Base-by-base conservation (phyloP, 495 filamentous ascomycete genomes). In the Penicillium dipodomyicola region DNA sequence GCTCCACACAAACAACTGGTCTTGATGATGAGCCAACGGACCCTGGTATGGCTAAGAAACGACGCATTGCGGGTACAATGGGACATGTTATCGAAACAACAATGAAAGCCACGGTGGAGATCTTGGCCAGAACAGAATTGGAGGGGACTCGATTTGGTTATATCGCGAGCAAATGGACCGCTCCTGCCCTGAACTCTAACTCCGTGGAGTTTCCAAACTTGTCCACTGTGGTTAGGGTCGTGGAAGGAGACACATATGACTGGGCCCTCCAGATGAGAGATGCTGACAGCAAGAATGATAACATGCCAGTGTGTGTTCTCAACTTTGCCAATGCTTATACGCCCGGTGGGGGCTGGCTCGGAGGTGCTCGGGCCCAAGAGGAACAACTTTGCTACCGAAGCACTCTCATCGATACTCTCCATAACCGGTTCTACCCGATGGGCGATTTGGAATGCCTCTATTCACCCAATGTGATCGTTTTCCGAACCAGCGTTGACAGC, bases 311-410 rank as follows among this genome's bases (percentile, higher is more conserved):
- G 5, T 82, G 78, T 30, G 73, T 87, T 15, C 72, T 89, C 29
- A 88, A 87, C 63, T 74, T 87, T 60, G 86, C 84, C 9, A 85
- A 80, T 11, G 79, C 80, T 0, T 50, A 73, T 2, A 64, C 49
- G 0, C 64, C 74, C 12, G 85, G 83, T 15, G 84, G 86, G 12
- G 81, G 80, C n/a, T 88, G 79, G 78, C 58, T 76, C 2, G 60
- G 70, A 6, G 84, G 83, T 14, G 57, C 80, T 5, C 64, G 72
- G 30, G 84, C 85, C 3, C 86, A 88, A 63, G 87, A 89, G 64
- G 85, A 87, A 67, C 76, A 79, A 2, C 67, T 88, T n/a, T 88
- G 81, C 67, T 85, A 80, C 63, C 81, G 84, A 39, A 84, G 80
- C 57, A 85, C 80, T 4, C 77, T 89, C 11, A 71, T 61, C 23